Conservation (phyloP, 148 eudicot genomes). For the Mesembryanthemum crystallinum region DNA sequence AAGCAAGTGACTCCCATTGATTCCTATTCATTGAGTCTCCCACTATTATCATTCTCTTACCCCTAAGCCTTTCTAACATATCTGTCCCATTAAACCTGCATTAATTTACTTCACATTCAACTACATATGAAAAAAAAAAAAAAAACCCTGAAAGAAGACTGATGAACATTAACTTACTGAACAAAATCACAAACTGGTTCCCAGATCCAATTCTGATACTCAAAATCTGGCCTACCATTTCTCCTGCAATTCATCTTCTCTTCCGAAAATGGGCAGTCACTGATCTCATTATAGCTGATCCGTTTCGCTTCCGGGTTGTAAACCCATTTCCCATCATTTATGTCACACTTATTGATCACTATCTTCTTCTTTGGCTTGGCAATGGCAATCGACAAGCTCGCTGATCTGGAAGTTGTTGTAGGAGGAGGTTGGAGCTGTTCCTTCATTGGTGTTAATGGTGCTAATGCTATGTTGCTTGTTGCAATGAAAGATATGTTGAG, state of each 20-base stretch:
- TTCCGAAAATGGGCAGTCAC: constrained; percentile 33
- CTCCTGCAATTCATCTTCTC: constrained; percentile 33
- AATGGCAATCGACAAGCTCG: not conserved
- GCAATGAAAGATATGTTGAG: not conserved
- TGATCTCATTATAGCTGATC: not conserved
- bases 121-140: not conserved
- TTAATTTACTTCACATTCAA: not conserved
- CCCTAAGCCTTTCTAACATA: constrained; percentile 37
- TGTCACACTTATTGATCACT: constrained; percentile 24
- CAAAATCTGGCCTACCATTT: constrained; percentile 40
- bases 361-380: not conserved
- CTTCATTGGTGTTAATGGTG: not conserved
- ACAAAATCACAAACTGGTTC: constrained; percentile 39
- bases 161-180: constrained; percentile 1
- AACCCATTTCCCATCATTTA: constrained; percentile 40
- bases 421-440: not conserved
- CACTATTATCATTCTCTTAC: constrained; percentile 39
- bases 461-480: not conserved
- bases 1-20: constrained; percentile 47
- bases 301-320: constrained; percentile 23
- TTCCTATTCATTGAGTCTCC: constrained; percentile 46
- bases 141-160: not conserved
- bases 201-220: constrained; percentile 39
- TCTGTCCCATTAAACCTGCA: constrained; percentile 40
- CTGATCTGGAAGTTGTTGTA: not conserved